phyloP scores from a whole-genome alignment of 306 rosid species.

The Quercus parvula region DNA sequence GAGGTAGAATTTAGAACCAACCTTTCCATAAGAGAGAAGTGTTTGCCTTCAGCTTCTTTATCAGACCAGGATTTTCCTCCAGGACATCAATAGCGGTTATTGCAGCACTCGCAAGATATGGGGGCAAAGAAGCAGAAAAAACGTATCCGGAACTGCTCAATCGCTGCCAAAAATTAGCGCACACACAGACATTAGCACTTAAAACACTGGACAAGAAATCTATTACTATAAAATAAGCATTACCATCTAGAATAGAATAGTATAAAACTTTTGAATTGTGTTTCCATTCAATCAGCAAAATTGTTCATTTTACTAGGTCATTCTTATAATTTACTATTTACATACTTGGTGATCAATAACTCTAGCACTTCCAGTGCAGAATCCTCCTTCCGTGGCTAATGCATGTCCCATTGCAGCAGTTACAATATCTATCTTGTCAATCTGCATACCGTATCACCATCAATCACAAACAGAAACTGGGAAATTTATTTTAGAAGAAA shows the following conservation, averaged over 20 bases:
- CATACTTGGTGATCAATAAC: slow-evolving; percentile 97
- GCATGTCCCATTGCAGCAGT: slow-evolving; percentile 99
- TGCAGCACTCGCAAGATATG: slow-evolving; percentile 96
- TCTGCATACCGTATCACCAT: slow-evolving; percentile 46
- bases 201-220: slow-evolving; percentile 12
- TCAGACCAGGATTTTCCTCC: slow-evolving; percentile 76
- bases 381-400: slow-evolving; percentile 96
- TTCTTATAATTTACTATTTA: slow-evolving; percentile 20
- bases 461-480: slow-evolving; percentile 29
- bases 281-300: slow-evolving; percentile 8
- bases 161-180: slow-evolving; percentile 57
- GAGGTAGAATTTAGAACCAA: slow-evolving; percentile 37
- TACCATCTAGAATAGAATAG: slow-evolving; percentile 11
- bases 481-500: neutral
- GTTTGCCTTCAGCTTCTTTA: slow-evolving; percentile 66
- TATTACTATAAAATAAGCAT: slow-evolving; percentile 7
- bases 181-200: slow-evolving; percentile 22
- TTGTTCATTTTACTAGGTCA: neutral
- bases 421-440: slow-evolving; percentile 83
- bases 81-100: slow-evolving; percentile 79
- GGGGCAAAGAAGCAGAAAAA: slow-evolving; percentile 97
- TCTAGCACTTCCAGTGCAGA: slow-evolving; percentile 93
- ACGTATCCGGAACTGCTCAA: slow-evolving; percentile 95
- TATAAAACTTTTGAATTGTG: neutral
- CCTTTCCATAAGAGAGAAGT: slow-evolving; percentile 68